Base-by-base conservation (phyloP, 164 flowering plant species). In the Litsea cubeba region DNA sequence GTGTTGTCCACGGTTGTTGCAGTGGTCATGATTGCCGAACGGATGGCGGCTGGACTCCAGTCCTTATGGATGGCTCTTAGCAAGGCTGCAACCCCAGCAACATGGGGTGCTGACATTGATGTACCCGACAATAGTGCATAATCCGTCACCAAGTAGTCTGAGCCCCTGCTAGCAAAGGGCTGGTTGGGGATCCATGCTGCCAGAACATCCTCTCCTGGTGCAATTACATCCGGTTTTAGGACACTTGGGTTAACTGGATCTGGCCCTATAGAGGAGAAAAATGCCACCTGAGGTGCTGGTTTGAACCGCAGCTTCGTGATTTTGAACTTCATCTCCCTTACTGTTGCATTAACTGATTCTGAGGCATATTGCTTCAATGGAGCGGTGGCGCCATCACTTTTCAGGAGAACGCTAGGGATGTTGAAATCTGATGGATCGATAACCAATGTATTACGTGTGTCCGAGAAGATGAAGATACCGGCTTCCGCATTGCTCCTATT, bases 21-120 rank as follows among this genome's bases (percentile, higher is more conserved):
- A 0, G 83, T 76, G 50, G 85, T 85, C 84, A 81, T 82, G 23
- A 82, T 76, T 1, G 83, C 84, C 25, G 85, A 85, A 23, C 79
- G 46, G 75, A 85, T 82, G 50, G 83, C 84, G 15, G 79, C 86
- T 6, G 85, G 83, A 63, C 79, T 77, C 86, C 85, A 85, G 17
- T 81, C 81, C 30, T 6, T 63, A 73, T 84, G 80, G 17, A 74
- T 80, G 7, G 77, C 76, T 72, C 68, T 79, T n/a, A 84, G 46
- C 50, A 84, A 24, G 3, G 82, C 84, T 11, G 83, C 85, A 23
- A 81, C 71, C 54, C 85, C 84, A 15, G 83, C 84, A 35, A 40
- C 79, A 74, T 84, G 80, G 3, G 84, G 87, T 11, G 77, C 11
- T 32, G 85, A 74, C 82, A 82, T 82, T 15, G 84, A 82, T 6